Evolutionary conservation across 495 filamentous ascomycete genomes (phyloP).

Genomic region (Staphylotrichum tortipilum): DNA sequence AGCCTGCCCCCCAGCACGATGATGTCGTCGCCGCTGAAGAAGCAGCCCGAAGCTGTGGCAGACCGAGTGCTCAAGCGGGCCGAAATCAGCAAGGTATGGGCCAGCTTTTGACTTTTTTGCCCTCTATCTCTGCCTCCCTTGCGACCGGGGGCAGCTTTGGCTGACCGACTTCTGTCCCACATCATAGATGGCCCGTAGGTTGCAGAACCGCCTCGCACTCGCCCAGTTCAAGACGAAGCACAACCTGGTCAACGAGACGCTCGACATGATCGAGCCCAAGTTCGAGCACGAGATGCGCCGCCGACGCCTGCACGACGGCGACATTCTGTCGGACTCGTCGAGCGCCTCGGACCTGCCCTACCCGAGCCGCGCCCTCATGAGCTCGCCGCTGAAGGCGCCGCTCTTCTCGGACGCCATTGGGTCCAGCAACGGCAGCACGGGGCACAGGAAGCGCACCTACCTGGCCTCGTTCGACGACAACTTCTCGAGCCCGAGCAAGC

Average conservation of each 20-base stretch:
- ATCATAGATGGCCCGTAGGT: constrained; percentile 88
- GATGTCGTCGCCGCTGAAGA: constrained; percentile 51
- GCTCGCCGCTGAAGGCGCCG: constrained; percentile 57
- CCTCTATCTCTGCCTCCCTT: too few relatives aligned
- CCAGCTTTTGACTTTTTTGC: too few relatives aligned
- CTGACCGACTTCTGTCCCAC: background rate
- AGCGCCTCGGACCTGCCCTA: constrained; percentile 54
- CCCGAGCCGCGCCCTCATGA: constrained; percentile 45
- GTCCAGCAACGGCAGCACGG: constrained; percentile 46
- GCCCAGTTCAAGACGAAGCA: constrained; percentile 95
- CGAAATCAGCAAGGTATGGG: constrained; percentile 73
- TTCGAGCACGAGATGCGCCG: constrained; percentile 64
- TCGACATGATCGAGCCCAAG: constrained; percentile 65
- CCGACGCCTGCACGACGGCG: constrained; percentile 54
- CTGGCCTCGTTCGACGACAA: constrained; percentile 40
- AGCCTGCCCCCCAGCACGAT: constrained; percentile 15
- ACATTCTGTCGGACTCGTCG: constrained; percentile 69
- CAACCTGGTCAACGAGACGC: constrained; percentile 70
- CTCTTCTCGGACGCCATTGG: constrained; percentile 61
- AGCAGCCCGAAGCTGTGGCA: constrained; percentile 57
- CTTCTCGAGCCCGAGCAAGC: constrained; percentile 50
- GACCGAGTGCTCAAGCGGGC: constrained; percentile 62
- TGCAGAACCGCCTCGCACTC: constrained; percentile 87
- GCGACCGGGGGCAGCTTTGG: background rate
- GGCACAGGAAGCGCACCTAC: constrained; percentile 50